phyloP scores from a whole-genome alignment of 495 filamentous ascomycete species.

The Chaetomium cochliodes region DNA sequence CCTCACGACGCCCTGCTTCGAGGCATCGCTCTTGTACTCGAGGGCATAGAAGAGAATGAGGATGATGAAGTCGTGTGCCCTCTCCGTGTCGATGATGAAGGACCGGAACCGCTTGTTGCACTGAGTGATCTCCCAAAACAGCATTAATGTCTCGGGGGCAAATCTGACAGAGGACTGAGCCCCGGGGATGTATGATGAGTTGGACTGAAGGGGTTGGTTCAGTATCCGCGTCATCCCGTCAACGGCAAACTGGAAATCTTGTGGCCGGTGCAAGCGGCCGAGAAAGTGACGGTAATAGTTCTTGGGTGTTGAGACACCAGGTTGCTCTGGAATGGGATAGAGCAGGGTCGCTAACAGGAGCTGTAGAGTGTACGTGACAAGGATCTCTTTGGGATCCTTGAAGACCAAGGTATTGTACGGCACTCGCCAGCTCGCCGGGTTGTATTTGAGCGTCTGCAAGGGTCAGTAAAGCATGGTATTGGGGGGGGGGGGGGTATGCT shows the following conservation, averaged over 20 bases:
- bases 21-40: slow-evolving; percentile 77
- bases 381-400: slow-evolving; percentile 86
- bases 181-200: slow-evolving; percentile 83
- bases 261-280: slow-evolving; percentile 83
- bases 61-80: slow-evolving; percentile 89
- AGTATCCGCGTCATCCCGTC: slow-evolving; percentile 94
- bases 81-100: slow-evolving; percentile 94
- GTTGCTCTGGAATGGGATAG: slow-evolving; percentile 85
- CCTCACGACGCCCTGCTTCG: slow-evolving; percentile 86
- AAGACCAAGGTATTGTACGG: slow-evolving; percentile 93
- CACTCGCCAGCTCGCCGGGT: slow-evolving; percentile 89
- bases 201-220: slow-evolving; percentile 88
- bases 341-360: slow-evolving; percentile 83
- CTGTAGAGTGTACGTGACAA: slow-evolving; percentile 90
- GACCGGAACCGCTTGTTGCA: slow-evolving; percentile 97
- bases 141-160: slow-evolving; percentile 93
- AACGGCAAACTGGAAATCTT: slow-evolving; percentile 96
- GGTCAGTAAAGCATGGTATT: slow-evolving; percentile 25
- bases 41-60: slow-evolving; percentile 90
- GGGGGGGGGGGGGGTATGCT: slow-evolving; percentile 23
- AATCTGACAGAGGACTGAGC: slow-evolving; percentile 79
- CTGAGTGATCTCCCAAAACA: slow-evolving; percentile 97
- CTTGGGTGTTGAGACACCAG: slow-evolving; percentile 60
- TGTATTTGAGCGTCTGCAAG: slow-evolving; percentile 85
- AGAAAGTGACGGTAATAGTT: slow-evolving; percentile 94